Evolutionary conservation across 2,329 filamentous ascomycete species (phyloP).

Genomic region (Ophiostoma piceae): DNA sequence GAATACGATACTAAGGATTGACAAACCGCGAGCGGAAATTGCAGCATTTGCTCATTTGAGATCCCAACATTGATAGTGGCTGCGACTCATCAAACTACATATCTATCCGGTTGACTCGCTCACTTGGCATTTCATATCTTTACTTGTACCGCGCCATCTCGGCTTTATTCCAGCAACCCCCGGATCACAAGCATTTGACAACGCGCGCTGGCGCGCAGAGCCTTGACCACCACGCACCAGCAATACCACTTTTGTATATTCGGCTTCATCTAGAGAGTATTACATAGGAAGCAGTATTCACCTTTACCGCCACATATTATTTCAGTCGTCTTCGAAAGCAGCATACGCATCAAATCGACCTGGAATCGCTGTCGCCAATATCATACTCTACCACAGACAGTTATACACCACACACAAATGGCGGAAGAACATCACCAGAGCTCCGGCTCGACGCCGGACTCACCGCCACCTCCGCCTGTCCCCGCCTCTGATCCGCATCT

Average conservation of each 20-base stretch:
- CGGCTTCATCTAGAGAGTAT: not conserved
- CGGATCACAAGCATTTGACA: not conserved
- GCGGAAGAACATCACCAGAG: not conserved
- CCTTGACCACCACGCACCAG: not conserved
- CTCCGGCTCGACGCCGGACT: constrained; percentile 8
- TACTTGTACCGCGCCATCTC: not conserved
- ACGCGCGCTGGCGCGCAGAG: constrained; percentile 14
- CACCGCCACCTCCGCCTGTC: constrained; percentile 41
- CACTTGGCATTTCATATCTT: not conserved
- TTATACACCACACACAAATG: not conserved
- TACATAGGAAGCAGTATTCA: too few relatives aligned
- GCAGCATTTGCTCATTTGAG: not conserved
- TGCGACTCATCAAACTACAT: not conserved
- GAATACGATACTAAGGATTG: not conserved
- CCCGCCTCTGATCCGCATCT: constrained; percentile 39
- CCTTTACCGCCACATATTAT: too few relatives aligned
- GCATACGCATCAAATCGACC: not conserved
- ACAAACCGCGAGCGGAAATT: not conserved
- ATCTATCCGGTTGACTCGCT: not conserved
- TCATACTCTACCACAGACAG: not conserved
- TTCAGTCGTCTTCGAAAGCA: not conserved
- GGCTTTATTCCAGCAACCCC: not conserved
- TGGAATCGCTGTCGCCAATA: not conserved
- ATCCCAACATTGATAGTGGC: not conserved
- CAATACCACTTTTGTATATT: not conserved